Evolutionary conservation across 2,329 filamentous ascomycete genomes (phyloP), one percentile per base, ranked within the genome.

Genomic region (Bipolaris oryzae): DNA sequence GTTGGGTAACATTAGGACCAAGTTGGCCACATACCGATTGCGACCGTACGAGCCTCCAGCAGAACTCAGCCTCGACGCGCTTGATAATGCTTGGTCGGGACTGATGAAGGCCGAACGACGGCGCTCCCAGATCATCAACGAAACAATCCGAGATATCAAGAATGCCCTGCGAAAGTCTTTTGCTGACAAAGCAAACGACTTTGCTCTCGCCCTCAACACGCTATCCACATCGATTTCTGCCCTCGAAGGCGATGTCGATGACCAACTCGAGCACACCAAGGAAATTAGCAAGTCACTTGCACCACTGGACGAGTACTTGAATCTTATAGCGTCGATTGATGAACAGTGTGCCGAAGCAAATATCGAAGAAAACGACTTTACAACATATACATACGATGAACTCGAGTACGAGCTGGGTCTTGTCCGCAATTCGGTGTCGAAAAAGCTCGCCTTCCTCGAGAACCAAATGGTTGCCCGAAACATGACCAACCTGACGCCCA

Each of bases 311-410:
- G 86, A 90, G 58, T 99, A 96, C 74, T 84, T 99, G 38, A 88
- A 91, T 61, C 90, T 92, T 62, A 97, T 99, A 72, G 90, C 87
- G 13, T 87, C 86, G 10, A 85, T 98, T 45, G 93, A 97, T 71
- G 86, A 87, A 62, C 92, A 96, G 78, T 99, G 95, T 74, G 85
- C 89, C 58, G 94, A 98, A 80, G 95, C 95, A 60, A 98, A 99
- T 75, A 97, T 99, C 62, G 95, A 99, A 77, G 95, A 99, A 72
- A 99, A 99, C 77, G 95, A 99, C 80, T 98, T 95, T 76, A 99
- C 95, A n/a, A 98, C 94, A 7, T 98, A 98, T 78, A 96, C 94
- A 9, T 95, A 98, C 75, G 95, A 99, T 73, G 95, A 99, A 78
- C 84, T 99, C 39, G 87, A 88, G 58, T 99, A 99, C 78, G 95